These are phyloP conservation scores for Fusarium xyrophilum DNA, from an alignment of 2,329 filamentous ascomycete genomes.

Conservation along the genomic window DNA sequence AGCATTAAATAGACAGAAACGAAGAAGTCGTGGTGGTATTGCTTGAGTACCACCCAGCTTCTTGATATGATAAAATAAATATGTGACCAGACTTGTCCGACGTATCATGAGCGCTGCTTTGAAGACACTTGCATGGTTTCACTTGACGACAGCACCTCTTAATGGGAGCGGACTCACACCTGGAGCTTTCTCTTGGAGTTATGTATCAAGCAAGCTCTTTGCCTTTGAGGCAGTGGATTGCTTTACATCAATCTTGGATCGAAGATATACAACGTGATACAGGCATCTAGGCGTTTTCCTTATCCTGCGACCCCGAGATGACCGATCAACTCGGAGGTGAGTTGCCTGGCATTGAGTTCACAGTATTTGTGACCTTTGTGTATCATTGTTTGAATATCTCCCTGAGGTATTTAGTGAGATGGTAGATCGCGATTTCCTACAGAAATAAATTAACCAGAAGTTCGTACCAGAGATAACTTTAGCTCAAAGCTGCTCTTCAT, in stretches of 20 bases:
- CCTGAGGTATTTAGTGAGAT: neutral
- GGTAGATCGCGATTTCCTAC: neutral
- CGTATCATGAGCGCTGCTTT: neutral
- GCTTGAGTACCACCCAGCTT: neutral
- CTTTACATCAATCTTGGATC: neutral
- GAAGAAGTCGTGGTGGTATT: neutral
- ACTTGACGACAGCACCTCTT: neutral
- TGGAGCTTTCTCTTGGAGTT: neutral
- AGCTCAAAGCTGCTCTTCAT: neutral
- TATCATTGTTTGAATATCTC: neutral
- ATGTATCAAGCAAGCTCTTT: slow-evolving; percentile 2
- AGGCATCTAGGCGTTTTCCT: neutral
- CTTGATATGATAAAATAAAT: neutral
- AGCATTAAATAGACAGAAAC: slow-evolving; percentile 50
- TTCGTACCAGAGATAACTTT: neutral
- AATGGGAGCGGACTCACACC: neutral
- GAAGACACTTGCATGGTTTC: neutral
- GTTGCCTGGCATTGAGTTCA: neutral
- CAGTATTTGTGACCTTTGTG: neutral
- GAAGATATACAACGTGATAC: neutral
- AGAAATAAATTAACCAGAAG: neutral
- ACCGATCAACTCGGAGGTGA: neutral
- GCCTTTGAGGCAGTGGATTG: slow-evolving; percentile 8
- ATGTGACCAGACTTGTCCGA: neutral
- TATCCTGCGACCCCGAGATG: neutral